Percentiles rank a stretch among this genome's conserved stretches.
Conservation (phyloP, 345 rosid genomes). For the Dovyalis caffra region DNA sequence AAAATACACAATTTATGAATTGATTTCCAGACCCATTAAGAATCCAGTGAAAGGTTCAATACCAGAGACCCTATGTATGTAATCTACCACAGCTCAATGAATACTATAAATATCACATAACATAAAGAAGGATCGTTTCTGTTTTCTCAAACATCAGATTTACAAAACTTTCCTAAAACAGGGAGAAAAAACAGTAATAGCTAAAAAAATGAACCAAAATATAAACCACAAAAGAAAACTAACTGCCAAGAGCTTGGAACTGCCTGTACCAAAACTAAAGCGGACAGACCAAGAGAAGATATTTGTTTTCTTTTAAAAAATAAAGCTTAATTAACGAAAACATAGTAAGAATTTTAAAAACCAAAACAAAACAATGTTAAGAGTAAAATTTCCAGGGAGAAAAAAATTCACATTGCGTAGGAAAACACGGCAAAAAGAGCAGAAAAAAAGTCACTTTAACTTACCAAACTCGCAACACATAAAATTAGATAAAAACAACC, state of each 20-base stretch:
- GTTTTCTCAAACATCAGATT: not conserved
- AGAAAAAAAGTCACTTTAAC: conserved; percentile 13
- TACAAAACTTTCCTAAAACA: not conserved
- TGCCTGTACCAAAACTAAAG: not conserved
- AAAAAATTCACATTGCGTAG: conserved; percentile 6
- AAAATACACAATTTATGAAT: conserved; percentile 6
- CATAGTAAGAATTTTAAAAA: not conserved
- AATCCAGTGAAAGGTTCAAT: not conserved
- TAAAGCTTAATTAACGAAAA: not conserved
- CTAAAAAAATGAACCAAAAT: not conserved
- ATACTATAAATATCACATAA: not conserved
- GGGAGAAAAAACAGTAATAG: not conserved
- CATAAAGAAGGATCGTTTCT: not conserved
- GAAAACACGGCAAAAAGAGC: conserved; percentile 12
- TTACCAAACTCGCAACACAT: conserved; percentile 18
- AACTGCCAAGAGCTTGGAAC: not conserved
- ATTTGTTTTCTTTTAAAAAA: not conserved
- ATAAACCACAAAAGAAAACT: not conserved
- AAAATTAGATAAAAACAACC: too few relatives aligned
- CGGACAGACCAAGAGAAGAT: not conserved
- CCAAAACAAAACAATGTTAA: not conserved
- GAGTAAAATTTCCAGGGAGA: not conserved
- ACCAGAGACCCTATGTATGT: not conserved
- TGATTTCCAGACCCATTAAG: not conserved
- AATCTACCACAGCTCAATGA: not conserved